phyloP scores from a whole-genome alignment of 2,329 filamentous ascomycete species.

The Fusarium tjaetaba region DNA sequence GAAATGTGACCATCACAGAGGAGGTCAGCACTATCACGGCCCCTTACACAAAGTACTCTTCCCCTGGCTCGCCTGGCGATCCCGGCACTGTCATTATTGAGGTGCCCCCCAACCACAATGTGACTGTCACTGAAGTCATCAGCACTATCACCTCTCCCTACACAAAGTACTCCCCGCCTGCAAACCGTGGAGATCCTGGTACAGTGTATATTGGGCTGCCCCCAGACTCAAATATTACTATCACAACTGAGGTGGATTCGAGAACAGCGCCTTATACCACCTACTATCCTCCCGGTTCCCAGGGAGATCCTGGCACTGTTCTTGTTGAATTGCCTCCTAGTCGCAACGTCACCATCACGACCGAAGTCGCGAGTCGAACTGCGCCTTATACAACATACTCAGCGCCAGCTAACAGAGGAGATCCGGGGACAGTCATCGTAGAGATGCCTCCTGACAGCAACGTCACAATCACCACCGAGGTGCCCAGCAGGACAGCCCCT shows the following conservation, averaged over 20 bases:
- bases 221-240: slow-evolving; percentile 13
- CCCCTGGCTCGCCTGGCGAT: slow-evolving; percentile 9
- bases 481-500: background rate
- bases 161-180: slow-evolving; percentile 8
- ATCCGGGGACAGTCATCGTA: slow-evolving; percentile 9
- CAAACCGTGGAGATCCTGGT: slow-evolving; percentile 10
- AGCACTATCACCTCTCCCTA: slow-evolving; percentile 15
- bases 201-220: slow-evolving; percentile 15
- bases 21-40: background rate
- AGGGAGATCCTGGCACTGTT: slow-evolving; percentile 5
- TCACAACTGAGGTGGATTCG: slow-evolving; percentile 6
- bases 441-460: slow-evolving; percentile 1
- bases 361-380: background rate
- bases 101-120: slow-evolving; percentile 11
- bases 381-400: slow-evolving; percentile 9
- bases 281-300: background rate
- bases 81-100: slow-evolving; percentile 21
- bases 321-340: slow-evolving; percentile 7
- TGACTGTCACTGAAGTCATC: slow-evolving; percentile 17
- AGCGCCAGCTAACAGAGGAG: background rate
- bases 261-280: slow-evolving; percentile 14
- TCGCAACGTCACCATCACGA: slow-evolving; percentile 7
- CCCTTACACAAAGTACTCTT: slow-evolving; percentile 16
- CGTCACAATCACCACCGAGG: background rate
- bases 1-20: slow-evolving; percentile 32